These are phyloP conservation scores for Amaranthus palmeri DNA, from an alignment of 148 eudicot species.

Conservation along the genomic window DNA sequence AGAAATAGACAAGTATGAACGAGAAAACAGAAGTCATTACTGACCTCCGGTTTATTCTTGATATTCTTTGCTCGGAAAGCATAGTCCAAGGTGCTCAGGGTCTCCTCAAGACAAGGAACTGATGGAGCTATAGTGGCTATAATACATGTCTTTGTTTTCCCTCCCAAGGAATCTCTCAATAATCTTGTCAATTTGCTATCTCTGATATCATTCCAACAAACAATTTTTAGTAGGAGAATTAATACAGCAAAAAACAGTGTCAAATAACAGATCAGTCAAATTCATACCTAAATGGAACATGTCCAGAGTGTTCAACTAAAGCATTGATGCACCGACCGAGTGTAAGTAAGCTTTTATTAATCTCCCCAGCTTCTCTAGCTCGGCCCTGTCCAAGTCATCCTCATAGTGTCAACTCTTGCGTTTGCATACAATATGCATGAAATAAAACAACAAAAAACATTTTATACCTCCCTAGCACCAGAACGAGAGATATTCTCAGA, in stretches of 20 bases:
- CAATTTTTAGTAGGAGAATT: conserved; percentile 3
- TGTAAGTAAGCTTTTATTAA: conserved; percentile 94
- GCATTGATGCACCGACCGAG: conserved; percentile 97
- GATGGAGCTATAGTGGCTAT: conserved; percentile 97
- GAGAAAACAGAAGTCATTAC: conserved; percentile 19
- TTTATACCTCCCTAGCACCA: conserved; percentile 91
- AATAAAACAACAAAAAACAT: not conserved
- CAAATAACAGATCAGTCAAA: not conserved
- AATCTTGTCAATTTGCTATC: conserved; percentile 96
- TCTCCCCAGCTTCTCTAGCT: conserved; percentile 99
- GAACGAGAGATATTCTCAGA: conserved; percentile 98
- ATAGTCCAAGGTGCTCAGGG: conserved; percentile 94
- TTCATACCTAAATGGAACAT: conserved; percentile 79
- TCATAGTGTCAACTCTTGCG: conserved; percentile 2
- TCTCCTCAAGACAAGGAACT: conserved; percentile 81
- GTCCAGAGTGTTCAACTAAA: conserved; percentile 97
- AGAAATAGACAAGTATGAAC: not conserved
- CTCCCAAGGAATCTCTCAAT: conserved; percentile 95
- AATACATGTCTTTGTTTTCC: conserved; percentile 96
- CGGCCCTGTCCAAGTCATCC: conserved; percentile 53
- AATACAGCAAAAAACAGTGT: not conserved
- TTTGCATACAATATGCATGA: not conserved
- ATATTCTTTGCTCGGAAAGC: conserved; percentile 99
- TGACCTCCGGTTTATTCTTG: conserved; percentile 96
- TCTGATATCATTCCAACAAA: conserved; percentile 34